These are phyloP conservation scores for Linaria vulgaris DNA, from an alignment of 257 asterid species.

Conservation along the genomic window DNA sequence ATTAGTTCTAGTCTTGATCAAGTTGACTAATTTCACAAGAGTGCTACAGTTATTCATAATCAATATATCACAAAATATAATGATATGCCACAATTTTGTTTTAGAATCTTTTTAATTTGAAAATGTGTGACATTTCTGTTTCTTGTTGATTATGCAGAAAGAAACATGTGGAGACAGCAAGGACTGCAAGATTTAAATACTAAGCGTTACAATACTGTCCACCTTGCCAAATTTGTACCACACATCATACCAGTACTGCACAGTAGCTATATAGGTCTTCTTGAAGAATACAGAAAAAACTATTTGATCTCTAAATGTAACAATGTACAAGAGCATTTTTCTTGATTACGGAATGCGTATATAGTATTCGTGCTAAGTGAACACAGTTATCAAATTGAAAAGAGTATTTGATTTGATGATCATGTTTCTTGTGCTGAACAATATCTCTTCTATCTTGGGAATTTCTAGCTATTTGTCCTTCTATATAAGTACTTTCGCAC, in stretches of 20 bases:
- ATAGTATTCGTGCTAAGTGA: background rate
- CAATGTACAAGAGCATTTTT: background rate
- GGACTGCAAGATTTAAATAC: slow-evolving; percentile 58
- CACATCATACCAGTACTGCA: background rate
- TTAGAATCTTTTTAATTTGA: background rate
- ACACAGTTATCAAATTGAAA: background rate
- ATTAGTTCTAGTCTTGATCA: background rate
- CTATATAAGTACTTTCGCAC: no score
- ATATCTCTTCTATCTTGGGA: background rate
- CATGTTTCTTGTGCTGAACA: background rate
- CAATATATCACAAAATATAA: background rate
- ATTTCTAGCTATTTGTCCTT: no score
- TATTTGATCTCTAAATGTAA: background rate
- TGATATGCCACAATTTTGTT: background rate
- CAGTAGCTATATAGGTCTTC: background rate
- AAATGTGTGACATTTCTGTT: background rate
- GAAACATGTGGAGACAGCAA: slow-evolving; percentile 59
- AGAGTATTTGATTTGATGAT: background rate
- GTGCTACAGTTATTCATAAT: background rate
- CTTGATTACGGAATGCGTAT: background rate
- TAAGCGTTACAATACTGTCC: background rate
- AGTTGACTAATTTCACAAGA: background rate
- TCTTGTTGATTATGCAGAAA: slow-evolving; percentile 33
- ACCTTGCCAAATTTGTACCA: background rate
- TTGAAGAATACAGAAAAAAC: no score